These are phyloP conservation scores for Fusarium drepaniforme DNA, from an alignment of 2,329 filamentous ascomycete species.

Conservation along the genomic window DNA sequence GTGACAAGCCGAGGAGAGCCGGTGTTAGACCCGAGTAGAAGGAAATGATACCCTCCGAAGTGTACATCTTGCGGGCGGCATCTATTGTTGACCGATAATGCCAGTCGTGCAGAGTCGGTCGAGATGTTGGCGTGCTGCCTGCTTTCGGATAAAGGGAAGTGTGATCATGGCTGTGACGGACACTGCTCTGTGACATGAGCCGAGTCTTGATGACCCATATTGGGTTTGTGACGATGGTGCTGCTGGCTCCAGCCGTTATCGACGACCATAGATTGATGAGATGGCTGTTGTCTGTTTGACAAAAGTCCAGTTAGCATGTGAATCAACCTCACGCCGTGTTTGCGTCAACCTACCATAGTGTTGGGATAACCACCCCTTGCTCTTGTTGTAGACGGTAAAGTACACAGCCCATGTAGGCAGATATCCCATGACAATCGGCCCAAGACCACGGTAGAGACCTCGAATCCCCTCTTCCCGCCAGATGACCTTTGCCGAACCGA, in stretches of 20 bases:
- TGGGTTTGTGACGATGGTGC: constrained; percentile 93
- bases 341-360: constrained; percentile 66
- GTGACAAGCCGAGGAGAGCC: constrained; percentile 89
- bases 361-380: constrained; percentile 79
- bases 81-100: constrained; percentile 92
- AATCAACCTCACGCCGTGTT: not conserved
- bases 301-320: constrained; percentile 24
- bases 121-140: constrained; percentile 65
- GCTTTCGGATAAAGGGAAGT: constrained; percentile 57
- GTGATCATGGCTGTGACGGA: constrained; percentile 57
- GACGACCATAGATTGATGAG: constrained; percentile 90
- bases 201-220: constrained; percentile 99
- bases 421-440: constrained; percentile 95
- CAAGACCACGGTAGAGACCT: constrained; percentile 92
- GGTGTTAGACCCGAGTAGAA: constrained; percentile 97
- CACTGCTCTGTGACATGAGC: constrained; percentile 90
- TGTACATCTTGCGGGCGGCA: constrained; percentile 96
- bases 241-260: constrained; percentile 89
- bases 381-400: constrained; percentile 95
- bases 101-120: constrained; percentile 79
- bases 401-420: constrained; percentile 98
- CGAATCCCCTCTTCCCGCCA: constrained; percentile 89
- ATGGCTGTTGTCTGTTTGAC: constrained; percentile 75
- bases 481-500: constrained; percentile 88
- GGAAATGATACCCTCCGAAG: constrained; percentile 84